Conservation (phyloP, 192 early-diverging fungal species). For the Mortierella alpina region DNA sequence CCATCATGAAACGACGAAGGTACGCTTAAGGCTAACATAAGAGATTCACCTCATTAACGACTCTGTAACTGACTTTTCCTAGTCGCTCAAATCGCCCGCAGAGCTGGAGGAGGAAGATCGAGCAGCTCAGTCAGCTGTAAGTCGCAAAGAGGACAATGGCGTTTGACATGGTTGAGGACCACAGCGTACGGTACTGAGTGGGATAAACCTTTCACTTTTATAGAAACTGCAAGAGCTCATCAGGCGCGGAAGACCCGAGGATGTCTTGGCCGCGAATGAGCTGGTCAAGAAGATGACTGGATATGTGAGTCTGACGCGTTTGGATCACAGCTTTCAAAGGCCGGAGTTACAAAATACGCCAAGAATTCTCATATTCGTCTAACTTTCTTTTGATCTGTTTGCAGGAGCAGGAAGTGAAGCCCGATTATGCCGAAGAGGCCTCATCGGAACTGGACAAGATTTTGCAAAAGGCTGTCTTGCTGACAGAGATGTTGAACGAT, state of each 20-base stretch:
- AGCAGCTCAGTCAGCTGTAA: constrained; percentile 77
- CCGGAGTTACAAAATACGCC: too few species aligned
- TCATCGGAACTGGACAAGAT: constrained; percentile 86
- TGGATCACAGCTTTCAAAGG: too few species aligned
- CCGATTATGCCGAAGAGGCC: constrained; percentile 90
- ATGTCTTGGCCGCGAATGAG: constrained; percentile 94
- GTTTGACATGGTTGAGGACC: neutral
- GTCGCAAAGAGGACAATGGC: neutral
- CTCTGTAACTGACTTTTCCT: neutral
- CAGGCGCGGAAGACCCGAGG: constrained; percentile 89
- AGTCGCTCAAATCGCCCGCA: constrained; percentile 88
- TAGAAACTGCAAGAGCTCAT: constrained; percentile 97
- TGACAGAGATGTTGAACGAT: constrained; percentile 86
- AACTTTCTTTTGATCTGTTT: constrained; percentile 17
- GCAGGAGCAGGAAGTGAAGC: constrained; percentile 66
- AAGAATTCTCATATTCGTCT: too few species aligned
- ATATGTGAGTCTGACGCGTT: constrained; percentile 59
- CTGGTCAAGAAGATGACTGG: constrained; percentile 99
- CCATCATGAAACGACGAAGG: neutral
- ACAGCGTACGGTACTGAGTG: neutral
- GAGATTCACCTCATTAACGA: neutral
- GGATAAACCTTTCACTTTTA: neutral
- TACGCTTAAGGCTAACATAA: neutral
- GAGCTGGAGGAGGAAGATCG: constrained; percentile 96
- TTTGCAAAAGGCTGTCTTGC: constrained; percentile 77